phyloP scores from a whole-genome alignment of 2,329 filamentous ascomycete species.

The Ceratocystis diversiconidia region DNA sequence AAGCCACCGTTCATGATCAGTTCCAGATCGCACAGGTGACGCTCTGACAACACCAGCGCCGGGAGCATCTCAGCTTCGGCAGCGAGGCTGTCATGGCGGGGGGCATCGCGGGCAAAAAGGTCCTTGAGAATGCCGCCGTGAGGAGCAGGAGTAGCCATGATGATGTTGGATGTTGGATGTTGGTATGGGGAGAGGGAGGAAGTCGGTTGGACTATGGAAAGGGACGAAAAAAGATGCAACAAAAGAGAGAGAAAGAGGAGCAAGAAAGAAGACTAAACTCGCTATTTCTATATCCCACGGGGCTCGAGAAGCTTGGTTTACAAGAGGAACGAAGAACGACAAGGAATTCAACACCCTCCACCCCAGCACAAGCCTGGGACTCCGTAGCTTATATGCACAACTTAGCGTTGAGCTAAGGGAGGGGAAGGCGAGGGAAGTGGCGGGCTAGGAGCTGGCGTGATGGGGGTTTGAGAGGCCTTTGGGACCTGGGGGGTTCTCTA shows the following conservation, averaged over 20 bases:
- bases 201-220: neutral
- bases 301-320: neutral
- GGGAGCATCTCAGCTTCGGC: conserved; percentile 78
- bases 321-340: neutral
- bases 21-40: conserved; percentile 95
- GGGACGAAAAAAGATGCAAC: conserved; percentile 15
- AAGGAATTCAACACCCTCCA: neutral
- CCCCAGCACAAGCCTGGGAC: neutral
- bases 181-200: neutral
- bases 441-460: neutral
- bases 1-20: conserved; percentile 95
- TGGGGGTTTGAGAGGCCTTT: neutral
- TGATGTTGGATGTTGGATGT: conserved; percentile 1
- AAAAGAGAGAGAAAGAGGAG: conserved; percentile 18
- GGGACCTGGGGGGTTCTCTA: neutral
- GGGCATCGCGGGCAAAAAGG: conserved; percentile 82
- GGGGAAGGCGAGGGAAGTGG: neutral
- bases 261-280: conserved; percentile 7
- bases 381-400: conserved; percentile 1
- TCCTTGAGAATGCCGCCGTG: conserved; percentile 96
- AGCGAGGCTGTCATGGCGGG: conserved; percentile 62
- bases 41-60: conserved; percentile 72
- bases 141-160: conserved; percentile 52
- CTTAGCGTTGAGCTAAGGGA: conserved; percentile 1
- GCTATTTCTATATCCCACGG: neutral